These are phyloP conservation scores for Cytauxzoon felis DNA, from an alignment of 169 alveolate genomes.

Conservation along the genomic window DNA sequence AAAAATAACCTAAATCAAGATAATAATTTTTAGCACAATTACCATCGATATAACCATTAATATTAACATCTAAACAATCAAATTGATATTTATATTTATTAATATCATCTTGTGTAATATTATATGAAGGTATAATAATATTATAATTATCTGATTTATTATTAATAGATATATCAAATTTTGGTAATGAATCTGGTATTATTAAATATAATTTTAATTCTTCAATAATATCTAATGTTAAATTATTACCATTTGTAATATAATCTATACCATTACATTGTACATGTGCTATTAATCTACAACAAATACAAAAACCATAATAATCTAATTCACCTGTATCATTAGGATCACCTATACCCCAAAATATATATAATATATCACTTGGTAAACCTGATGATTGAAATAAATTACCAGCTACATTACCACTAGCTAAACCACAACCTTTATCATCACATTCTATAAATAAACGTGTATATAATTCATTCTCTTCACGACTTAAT, in stretches of 20 bases:
- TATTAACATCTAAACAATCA: constrained; percentile 13
- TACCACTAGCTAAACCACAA: constrained; percentile 43
- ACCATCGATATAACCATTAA: constrained; percentile 51
- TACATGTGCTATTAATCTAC: constrained; percentile 43
- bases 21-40: constrained; percentile 37
- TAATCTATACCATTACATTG: constrained; percentile 9
- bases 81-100: constrained; percentile 28
- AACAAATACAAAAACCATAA: constrained; percentile 39
- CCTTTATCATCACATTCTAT: constrained; percentile 47
- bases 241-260: not conserved
- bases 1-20: constrained; percentile 15
- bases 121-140: too few species aligned
- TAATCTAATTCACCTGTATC: constrained; percentile 51
- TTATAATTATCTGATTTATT: too few species aligned
- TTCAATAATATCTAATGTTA: not conserved
- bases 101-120: constrained; percentile 16
- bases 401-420: constrained; percentile 30
- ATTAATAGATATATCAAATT: too few species aligned
- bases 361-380: constrained; percentile 20
- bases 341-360: constrained; percentile 47
- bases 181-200: not conserved
- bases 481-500: constrained; percentile 17
- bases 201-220: not conserved
- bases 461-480: constrained; percentile 19
- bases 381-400: constrained; percentile 42